These are phyloP conservation scores for Dictyophora rubrovolvata DNA, from an alignment of 768 basidiomycete genomes.

Conservation along the genomic window DNA sequence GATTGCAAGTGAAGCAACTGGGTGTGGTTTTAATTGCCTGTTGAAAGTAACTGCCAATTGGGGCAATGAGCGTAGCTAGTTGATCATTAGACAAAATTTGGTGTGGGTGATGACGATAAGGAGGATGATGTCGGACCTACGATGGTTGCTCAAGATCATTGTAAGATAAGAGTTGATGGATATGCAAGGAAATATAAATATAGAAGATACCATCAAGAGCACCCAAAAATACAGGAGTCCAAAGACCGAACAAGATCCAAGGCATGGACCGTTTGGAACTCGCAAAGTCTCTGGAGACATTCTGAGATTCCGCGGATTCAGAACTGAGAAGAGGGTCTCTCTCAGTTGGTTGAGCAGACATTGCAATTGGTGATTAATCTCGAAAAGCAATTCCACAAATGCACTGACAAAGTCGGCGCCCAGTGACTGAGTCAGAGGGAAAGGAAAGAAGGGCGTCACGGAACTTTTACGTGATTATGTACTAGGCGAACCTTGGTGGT, in stretches of 20 bases:
- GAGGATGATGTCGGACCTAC: conserved; percentile 32
- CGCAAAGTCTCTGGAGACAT: background rate
- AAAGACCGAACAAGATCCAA: conserved; percentile 70
- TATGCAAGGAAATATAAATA: background rate
- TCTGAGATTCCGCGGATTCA: background rate
- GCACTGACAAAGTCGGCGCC: no score
- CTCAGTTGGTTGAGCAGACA: background rate
- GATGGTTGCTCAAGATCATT: conserved; percentile 49
- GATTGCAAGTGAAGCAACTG: no score
- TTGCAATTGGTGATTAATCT: no score
- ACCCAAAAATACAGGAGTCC: conserved; percentile 76
- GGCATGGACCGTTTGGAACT: conserved; percentile 18
- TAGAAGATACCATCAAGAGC: conserved; percentile 64
- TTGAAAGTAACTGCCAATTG: conserved; percentile 78
- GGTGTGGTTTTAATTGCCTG: conserved; percentile 31
- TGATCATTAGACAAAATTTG: background rate
- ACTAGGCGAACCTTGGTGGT: no score
- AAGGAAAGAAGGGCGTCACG: no score
- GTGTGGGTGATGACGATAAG: background rate
- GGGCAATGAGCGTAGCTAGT: conserved; percentile 58
- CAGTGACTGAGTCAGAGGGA: no score
- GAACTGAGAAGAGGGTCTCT: background rate
- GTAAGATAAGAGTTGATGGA: conserved; percentile 5
- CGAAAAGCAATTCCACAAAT: no score
- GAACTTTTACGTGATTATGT: no score